These are phyloP conservation scores for Bombardia bombarda DNA, from an alignment of 495 filamentous ascomycete species.

Conservation along the genomic window DNA sequence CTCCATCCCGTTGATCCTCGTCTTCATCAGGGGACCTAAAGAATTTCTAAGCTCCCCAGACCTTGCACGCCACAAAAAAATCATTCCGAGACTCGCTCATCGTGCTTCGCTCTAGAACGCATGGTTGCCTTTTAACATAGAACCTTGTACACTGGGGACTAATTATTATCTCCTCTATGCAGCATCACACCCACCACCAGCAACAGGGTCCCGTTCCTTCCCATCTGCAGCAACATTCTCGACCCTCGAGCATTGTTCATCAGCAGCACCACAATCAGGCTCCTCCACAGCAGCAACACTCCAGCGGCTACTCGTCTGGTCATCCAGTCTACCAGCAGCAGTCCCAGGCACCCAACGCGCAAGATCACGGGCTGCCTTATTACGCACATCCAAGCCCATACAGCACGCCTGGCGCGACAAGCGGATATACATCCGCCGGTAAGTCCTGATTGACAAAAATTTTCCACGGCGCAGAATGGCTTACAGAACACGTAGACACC, in stretches of 20 bases:
- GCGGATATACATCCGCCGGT: constrained; percentile 75
- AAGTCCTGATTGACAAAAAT: constrained; percentile 32
- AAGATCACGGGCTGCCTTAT: constrained; percentile 55
- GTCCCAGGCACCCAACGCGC: constrained; percentile 38
- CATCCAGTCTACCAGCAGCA: constrained; percentile 48
- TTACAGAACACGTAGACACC: constrained; percentile 49
- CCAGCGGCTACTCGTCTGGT: constrained; percentile 50
- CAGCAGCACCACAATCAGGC: constrained; percentile 54
- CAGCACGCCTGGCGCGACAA: constrained; percentile 59
- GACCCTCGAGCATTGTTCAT: constrained; percentile 56
- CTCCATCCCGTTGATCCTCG: constrained; percentile 38
- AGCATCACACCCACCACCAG: constrained; percentile 54
- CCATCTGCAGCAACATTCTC: constrained; percentile 55
- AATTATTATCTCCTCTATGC: constrained; percentile 47
- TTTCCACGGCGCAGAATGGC: constrained; percentile 7
- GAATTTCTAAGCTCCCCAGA: constrained; percentile 23
- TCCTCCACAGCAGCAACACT: constrained; percentile 39
- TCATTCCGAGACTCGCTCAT: constrained; percentile 34
- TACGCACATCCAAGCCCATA: constrained; percentile 69
- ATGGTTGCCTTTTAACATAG: constrained; percentile 25
- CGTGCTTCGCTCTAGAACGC: constrained; percentile 18
- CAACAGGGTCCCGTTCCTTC: constrained; percentile 48
- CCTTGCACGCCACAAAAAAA: constrained; percentile 27
- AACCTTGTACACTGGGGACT: constrained; percentile 30
- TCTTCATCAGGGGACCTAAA: constrained; percentile 28